These are phyloP conservation scores for Emmonsiellopsis sp. DNA, from an alignment of 2,329 filamentous ascomycete genomes.

Conservation along the genomic window DNA sequence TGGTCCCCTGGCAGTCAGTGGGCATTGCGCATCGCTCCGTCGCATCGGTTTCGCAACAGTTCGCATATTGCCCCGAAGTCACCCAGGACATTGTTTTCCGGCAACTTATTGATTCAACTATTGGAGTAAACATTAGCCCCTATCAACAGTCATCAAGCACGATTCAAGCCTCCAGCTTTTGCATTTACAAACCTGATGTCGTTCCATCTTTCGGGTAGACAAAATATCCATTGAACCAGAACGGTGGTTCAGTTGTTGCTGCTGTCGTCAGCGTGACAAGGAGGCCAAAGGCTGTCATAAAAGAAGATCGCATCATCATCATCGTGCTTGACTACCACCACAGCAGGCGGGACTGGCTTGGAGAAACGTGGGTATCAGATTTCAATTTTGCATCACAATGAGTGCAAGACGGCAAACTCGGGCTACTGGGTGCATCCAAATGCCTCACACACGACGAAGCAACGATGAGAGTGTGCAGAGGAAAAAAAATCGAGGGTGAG, in stretches of 20 bases:
- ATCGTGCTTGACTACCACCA: too few relatives aligned
- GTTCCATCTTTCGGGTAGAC: not conserved
- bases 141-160: not conserved
- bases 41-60: not conserved
- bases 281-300: not conserved
- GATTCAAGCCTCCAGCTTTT: not conserved
- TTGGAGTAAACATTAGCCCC: not conserved
- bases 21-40: conserved; percentile 1
- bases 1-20: not conserved
- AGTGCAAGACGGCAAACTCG: too few relatives aligned
- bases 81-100: not conserved
- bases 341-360: too few relatives aligned
- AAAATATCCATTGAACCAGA: conserved; percentile 4
- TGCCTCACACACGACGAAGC: too few relatives aligned
- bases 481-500: too few relatives aligned
- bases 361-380: too few relatives aligned
- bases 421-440: too few relatives aligned
- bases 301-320: not conserved
- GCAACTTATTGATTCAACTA: conserved; percentile 3
- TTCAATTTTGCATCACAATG: too few relatives aligned
- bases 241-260: not conserved
- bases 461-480: too few relatives aligned
- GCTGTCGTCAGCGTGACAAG: not conserved
- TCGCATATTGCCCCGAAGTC: conserved; percentile 1
- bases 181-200: not conserved